Percentiles rank a stretch among this genome's conserved stretches.
Conservation (phyloP, 129 eudicot genomes). For the Tagetes erecta region DNA sequence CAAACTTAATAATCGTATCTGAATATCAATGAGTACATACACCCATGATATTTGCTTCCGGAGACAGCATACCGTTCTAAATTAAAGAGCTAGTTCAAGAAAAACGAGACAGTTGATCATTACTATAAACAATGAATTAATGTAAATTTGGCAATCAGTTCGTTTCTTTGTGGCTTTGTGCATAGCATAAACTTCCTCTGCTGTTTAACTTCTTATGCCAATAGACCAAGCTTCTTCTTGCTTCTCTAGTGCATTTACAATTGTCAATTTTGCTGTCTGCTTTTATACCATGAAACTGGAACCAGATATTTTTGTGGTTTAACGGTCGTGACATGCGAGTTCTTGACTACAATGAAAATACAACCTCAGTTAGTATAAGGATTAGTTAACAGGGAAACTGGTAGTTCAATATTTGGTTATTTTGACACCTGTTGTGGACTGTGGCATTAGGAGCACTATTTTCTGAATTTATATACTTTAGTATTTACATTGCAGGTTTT, state of each 20-base stretch:
- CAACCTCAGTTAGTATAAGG: not conserved
- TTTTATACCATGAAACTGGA: not conserved
- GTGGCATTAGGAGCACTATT: not conserved
- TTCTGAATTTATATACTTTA: not conserved
- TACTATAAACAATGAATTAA: not conserved
- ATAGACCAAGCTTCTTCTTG: not conserved
- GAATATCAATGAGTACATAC: not conserved
- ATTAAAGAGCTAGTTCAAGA: not conserved
- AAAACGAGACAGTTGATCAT: not conserved
- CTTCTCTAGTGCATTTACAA: not conserved
- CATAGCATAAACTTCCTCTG: not conserved
- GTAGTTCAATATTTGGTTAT: conserved; percentile 2
- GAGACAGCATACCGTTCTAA: not conserved
- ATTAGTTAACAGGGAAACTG: not conserved
- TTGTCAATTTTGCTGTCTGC: not conserved
- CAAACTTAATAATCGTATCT: not conserved
- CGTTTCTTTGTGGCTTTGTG: not conserved
- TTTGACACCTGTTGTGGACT: conserved; percentile 8
- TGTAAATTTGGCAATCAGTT: not conserved
- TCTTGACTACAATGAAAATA: not conserved
- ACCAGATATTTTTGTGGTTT: not conserved
- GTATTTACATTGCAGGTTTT: not conserved
- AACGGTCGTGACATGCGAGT: not conserved
- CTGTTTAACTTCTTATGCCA: not conserved
- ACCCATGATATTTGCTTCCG: not conserved